A percentile compares a stretch with the other conserved stretches of the same genome.
These are phyloP conservation scores for Neolentinus lepideus DNA, from an alignment of 1,284 basidiomycete species.

Conservation along the genomic window DNA sequence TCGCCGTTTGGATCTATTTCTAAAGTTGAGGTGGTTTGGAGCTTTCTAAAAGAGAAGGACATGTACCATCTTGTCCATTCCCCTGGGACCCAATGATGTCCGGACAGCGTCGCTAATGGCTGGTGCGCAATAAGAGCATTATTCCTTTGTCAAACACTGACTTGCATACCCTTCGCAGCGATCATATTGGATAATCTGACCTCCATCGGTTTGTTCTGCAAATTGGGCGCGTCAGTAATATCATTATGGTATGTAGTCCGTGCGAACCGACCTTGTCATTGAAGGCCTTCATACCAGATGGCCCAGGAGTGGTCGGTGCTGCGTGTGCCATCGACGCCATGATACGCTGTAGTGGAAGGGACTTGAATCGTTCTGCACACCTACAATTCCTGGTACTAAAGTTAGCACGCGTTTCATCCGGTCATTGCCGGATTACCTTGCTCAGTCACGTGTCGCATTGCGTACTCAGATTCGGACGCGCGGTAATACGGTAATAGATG, in stretches of 20 bases:
- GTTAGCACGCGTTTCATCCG: neutral
- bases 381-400: neutral
- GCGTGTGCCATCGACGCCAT: conserved; percentile 36
- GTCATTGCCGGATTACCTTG: neutral
- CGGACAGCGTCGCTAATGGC: conserved; percentile 97
- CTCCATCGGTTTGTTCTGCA: conserved; percentile 87
- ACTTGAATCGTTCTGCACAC: neutral
- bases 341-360: neutral
- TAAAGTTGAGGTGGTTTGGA: neutral
- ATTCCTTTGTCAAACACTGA: conserved; percentile 8
- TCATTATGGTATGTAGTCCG: conserved; percentile 1
- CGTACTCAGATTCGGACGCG: too few species aligned
- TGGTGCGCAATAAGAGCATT: conserved; percentile 23
- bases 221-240: conserved; percentile 23
- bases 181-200: conserved; percentile 93
- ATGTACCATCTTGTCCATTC: conserved; percentile 98
- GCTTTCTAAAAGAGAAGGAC: neutral
- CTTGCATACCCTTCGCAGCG: conserved; percentile 78
- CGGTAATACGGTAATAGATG: too few species aligned
- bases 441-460: neutral
- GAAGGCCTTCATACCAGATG: conserved; percentile 64
- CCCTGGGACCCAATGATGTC: conserved; percentile 94
- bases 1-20: conserved; percentile 89
- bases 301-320: conserved; percentile 20
- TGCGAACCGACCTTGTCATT: conserved; percentile 64